Percentiles rank a stretch among this genome's conserved stretches.
phyloP scores from a whole-genome alignment of 1,139 yeast species.

The Ogataea hybrid region DNA sequence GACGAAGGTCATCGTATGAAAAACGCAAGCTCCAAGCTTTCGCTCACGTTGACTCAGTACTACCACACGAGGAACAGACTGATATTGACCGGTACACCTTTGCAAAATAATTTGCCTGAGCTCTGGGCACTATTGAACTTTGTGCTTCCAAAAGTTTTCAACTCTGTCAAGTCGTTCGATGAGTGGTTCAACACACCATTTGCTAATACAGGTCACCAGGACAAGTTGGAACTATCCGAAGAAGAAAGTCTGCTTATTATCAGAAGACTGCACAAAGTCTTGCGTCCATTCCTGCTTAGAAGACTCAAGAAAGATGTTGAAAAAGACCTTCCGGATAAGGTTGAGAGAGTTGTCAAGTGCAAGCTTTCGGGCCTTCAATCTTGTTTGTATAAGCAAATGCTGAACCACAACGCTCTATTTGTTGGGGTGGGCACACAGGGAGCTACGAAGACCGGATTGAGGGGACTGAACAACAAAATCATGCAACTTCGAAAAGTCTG shows the following conservation, averaged over 20 bases:
- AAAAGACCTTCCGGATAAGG: slow-evolving; percentile 92
- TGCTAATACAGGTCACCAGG: slow-evolving; percentile 80
- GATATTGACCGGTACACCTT: slow-evolving; percentile 84
- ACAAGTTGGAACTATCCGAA: slow-evolving; percentile 75
- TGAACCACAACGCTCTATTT: slow-evolving; percentile 64
- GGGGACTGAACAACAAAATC: slow-evolving; percentile 85
- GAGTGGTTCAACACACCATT: slow-evolving; percentile 89
- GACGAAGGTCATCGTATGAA: slow-evolving; percentile 93
- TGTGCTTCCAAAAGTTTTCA: slow-evolving; percentile 76
- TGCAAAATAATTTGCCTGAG: slow-evolving; percentile 82
- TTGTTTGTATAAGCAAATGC: slow-evolving; percentile 75
- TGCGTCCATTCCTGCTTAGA: slow-evolving; percentile 90
- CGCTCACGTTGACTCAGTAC: slow-evolving; percentile 66
- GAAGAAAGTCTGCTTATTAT: slow-evolving; percentile 94
- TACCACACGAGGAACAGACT: slow-evolving; percentile 75
- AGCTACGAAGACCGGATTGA: slow-evolving; percentile 54
- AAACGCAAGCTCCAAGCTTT: slow-evolving; percentile 71
- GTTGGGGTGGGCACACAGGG: slow-evolving; percentile 47
- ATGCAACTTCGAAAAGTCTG: slow-evolving; percentile 97
- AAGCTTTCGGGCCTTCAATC: slow-evolving; percentile 87
- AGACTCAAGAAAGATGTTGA: slow-evolving; percentile 97
- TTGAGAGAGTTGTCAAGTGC: slow-evolving; percentile 93
- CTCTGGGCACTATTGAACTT: slow-evolving; percentile 81
- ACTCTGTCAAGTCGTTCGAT: slow-evolving; percentile 81
- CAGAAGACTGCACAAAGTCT: slow-evolving; percentile 92